Base-by-base conservation (phyloP, 805 yeast species). In the Starmerella tilneyi region DNA sequence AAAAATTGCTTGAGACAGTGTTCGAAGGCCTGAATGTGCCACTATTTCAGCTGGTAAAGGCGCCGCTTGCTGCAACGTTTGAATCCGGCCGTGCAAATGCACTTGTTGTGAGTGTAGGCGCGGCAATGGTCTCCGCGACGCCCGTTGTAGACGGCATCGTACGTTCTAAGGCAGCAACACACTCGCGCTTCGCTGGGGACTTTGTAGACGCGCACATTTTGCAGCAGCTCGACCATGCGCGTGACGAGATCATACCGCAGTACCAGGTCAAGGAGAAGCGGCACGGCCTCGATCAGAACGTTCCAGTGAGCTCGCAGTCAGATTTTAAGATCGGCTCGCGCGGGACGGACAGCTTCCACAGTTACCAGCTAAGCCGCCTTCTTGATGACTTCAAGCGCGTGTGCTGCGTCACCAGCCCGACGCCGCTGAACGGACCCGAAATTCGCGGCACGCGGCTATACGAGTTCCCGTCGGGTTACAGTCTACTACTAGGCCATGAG, bases 41-140 rank as follows among this genome's bases (percentile, higher is more conserved):
- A 35, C 94, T 92, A 0, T 76, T 85, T 51, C 86, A 80, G 59
- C 61, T 83, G 21, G 85, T 82, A 12, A 79, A 84, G 48, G 73
- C 80, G 9, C 92, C 96, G 15, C 78, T 94, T 0, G 82, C 94
- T 63, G 79, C 83, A 1, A 79, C 94, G 2, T 86, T 88, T 64
- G 92, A 88, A 20, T 79, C 81, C 52, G 94, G 94, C 7, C 73
- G 92, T 60, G 84, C 94, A 30, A 81, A 79, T 51, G 84, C 94
- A 61, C 67, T 85, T 27, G 84, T 85, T 36, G 94, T 85, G 32
- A 94, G 84, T 61, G 64, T 85, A 31, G 95, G 95, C 5, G 89
- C 84, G 58, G 86, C 81, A 57, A 64, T 78, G 3, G 70, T 76
- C 15, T 77, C 84, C 48, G 89, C 79, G 1, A 79, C 89, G 5